Evolutionary conservation across 805 yeast genomes (phyloP), one percentile per base, ranked within the genome.

Genomic region (Sporopachydermia lactativora): DNA sequence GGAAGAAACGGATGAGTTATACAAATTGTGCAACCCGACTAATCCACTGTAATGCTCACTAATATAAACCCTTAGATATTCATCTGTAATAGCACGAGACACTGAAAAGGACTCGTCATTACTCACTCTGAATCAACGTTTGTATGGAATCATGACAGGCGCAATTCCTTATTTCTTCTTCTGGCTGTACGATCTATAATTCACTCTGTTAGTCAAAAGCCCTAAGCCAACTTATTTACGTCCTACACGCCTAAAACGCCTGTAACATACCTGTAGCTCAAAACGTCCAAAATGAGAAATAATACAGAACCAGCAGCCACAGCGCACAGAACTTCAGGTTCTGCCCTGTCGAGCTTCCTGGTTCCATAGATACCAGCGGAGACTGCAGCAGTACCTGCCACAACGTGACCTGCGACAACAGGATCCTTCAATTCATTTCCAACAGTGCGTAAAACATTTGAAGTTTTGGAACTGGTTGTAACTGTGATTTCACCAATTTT

Each of bases 1-100:
- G 50, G 86, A 81, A 47, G 94, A 82, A 49, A 84, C 85, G 1
- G 94, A 85, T 55, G 72, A 75, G 41, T 60, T 84, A 45, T 82
- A 8, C n/a, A 8, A 24, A 24, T 8, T 24, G 31, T 24, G 31
- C n/a, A n/a, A n/a, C n/a, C n/a, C n/a, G n/a, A n/a, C n/a, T n/a
- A n/a, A n/a, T n/a, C n/a, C n/a, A n/a, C n/a, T n/a, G n/a, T n/a
- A n/a, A n/a, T n/a, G n/a, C n/a, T n/a, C n/a, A n/a, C n/a, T n/a
- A n/a, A n/a, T n/a, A n/a, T n/a, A n/a, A n/a, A n/a, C n/a, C n/a
- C n/a, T n/a, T n/a, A n/a, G n/a, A n/a, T n/a, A n/a, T n/a, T n/a
- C n/a, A n/a, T n/a, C n/a, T n/a, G n/a, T n/a, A n/a, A n/a, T n/a
- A n/a, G n/a, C n/a, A n/a, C n/a, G n/a, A n/a, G n/a, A n/a, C n/a